Conservation (phyloP, 805 yeast species). For the Wickerhamiella bombiphila region DNA sequence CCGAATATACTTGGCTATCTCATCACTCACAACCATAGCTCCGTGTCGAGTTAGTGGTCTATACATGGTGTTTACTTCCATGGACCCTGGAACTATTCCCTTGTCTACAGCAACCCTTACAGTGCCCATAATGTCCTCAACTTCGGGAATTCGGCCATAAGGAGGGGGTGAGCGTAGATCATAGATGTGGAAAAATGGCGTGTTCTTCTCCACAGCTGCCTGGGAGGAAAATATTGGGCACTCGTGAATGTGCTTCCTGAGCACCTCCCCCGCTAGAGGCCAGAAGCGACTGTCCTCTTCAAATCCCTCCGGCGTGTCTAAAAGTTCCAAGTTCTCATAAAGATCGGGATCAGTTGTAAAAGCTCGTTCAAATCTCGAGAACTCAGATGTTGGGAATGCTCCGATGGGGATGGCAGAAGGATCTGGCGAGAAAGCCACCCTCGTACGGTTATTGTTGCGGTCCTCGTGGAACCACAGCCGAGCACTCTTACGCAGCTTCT, state of each 20-base stretch:
- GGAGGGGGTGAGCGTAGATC: constrained; percentile 54
- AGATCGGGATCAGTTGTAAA: constrained; percentile 14
- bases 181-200: constrained; percentile 50
- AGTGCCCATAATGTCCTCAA: constrained; percentile 58
- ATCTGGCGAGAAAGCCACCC: constrained; percentile 15
- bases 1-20: constrained; percentile 29
- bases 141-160: constrained; percentile 52
- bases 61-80: constrained; percentile 46
- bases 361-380: constrained; percentile 9
- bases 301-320: constrained; percentile 12
- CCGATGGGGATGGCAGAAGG: constrained; percentile 19
- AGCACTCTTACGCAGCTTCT: no score
- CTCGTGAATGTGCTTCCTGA: constrained; percentile 18
- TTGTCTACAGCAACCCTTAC: constrained; percentile 35
- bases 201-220: constrained; percentile 28
- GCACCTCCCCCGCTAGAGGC: constrained; percentile 13
- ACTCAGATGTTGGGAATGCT: constrained; percentile 10
- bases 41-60: constrained; percentile 38
- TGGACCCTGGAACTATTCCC: constrained; percentile 36
- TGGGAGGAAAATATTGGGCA: constrained; percentile 19
- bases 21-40: constrained; percentile 38
- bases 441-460: constrained; percentile 1
- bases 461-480: constrained; percentile 7
- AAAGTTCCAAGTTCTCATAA: constrained; percentile 13
- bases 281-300: constrained; percentile 17